Evolutionary conservation across 257 asterid species (phyloP).

Genomic region (Echium plantagineum): DNA sequence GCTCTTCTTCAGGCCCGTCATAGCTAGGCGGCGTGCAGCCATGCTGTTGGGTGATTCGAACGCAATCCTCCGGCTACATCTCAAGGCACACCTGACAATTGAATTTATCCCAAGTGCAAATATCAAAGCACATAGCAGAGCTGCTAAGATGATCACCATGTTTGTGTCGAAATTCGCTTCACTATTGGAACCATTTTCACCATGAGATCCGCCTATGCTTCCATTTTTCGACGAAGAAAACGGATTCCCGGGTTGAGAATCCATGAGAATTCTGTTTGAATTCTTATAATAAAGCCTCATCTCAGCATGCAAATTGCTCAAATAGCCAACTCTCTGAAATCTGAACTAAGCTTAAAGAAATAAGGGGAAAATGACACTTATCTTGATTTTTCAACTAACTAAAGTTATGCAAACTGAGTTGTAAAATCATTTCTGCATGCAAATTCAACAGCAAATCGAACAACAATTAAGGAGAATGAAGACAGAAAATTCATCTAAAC

Average conservation of each 20-base stretch:
- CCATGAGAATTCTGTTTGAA: slow-evolving; percentile 35
- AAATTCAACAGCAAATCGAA: slow-evolving; percentile 27
- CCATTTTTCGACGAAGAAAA: slow-evolving; percentile 17
- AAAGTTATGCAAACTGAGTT: slow-evolving; percentile 1
- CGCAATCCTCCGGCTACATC: slow-evolving; percentile 34
- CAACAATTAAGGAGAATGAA: slow-evolving; percentile 47
- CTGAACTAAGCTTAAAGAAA: background rate
- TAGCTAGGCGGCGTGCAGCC: slow-evolving; percentile 20
- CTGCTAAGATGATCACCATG: slow-evolving; percentile 68
- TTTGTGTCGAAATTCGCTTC: slow-evolving; percentile 48
- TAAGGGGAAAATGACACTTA: background rate
- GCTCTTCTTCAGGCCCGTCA: slow-evolving; percentile 50
- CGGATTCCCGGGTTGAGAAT: slow-evolving; percentile 6
- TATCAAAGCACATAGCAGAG: slow-evolving; percentile 53
- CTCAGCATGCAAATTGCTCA: background rate
- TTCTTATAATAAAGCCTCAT: background rate
- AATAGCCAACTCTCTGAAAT: background rate
- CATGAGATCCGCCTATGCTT: slow-evolving; percentile 9
- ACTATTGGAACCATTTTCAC: slow-evolving; percentile 8
- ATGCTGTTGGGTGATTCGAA: slow-evolving; percentile 15
- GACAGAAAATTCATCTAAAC: slow-evolving; percentile 29
- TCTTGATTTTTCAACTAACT: background rate
- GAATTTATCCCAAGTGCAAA: slow-evolving; percentile 68
- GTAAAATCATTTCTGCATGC: slow-evolving; percentile 10
- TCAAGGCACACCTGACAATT: slow-evolving; percentile 38